Evolutionary conservation across 192 early-diverging fungal species (phyloP), one percentile per base, ranked within the genome.

Genomic region (Pilobolus umbonatus): DNA sequence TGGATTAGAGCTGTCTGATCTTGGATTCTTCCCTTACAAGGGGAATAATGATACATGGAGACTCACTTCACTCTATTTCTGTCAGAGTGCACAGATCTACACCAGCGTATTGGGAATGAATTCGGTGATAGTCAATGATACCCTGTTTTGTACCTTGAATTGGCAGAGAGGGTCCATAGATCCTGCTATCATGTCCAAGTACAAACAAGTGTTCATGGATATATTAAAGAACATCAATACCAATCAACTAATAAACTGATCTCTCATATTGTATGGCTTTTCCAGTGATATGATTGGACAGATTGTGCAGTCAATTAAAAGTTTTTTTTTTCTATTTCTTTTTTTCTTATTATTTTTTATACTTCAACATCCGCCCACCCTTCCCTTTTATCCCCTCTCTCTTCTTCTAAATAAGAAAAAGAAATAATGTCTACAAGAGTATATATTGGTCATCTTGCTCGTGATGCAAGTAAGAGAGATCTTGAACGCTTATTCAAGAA

Each of bases 381-480:
- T 19, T 19, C 44, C 44, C 32, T 40, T 43, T 57, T 28, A 42
- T 56, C 25, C 30, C 34, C 25, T 38, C 22, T n/a, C n/a, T 34
- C 21, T 52, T 19, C 21, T 31, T 21, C 52, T 8, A 36, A 6
- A 53, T n/a, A 35, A 2, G 10, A 34, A 30, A 49, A 49, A 2
- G 14, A 35, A 43, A 50, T 43, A 31, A 66, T 66, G 64, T 51
- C 68, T 36, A 75, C 78, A 19, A 69, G 81, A 64, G 75, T 90
- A 31, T 90, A 85, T 49, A 74, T 90, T 72, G 94, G 94, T 35
- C 85, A 80, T 72, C 84, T 96, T 43, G 77, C 90, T 15, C 82
- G 89, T 70, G 91, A 96, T 67, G 85, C 85, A 26, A 83, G 79
- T 45, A 85, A 89, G 65, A 80, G 90, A 35, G 94, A 96, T 68